Conservation (phyloP, 345 rosid genomes). For the Aegle marmelos region DNA sequence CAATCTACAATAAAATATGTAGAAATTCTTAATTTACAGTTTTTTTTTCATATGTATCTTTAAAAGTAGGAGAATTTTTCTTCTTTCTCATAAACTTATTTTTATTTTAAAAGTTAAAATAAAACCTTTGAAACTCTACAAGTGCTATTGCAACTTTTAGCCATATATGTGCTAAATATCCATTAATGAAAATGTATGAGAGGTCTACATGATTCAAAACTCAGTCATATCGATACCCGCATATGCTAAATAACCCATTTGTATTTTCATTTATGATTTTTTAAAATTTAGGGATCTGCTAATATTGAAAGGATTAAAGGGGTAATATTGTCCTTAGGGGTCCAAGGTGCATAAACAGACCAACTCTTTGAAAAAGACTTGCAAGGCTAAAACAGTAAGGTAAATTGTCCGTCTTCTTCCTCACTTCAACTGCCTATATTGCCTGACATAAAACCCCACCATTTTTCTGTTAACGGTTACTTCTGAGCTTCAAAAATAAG, state of each 20-base stretch:
- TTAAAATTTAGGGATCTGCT: neutral
- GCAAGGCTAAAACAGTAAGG: slow-evolving; percentile 15
- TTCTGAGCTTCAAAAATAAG: neutral
- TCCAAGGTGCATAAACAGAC: neutral
- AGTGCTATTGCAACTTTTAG: too few relatives aligned
- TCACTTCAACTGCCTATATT: slow-evolving; percentile 2
- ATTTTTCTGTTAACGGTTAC: slow-evolving; percentile 18
- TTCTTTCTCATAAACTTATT: too few relatives aligned
- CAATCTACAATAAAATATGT: too few relatives aligned
- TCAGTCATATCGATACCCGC: neutral
- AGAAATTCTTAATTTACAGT: too few relatives aligned
- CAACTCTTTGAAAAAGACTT: neutral
- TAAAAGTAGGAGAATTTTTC: too few relatives aligned
- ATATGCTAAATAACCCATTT: too few relatives aligned
- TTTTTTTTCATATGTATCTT: too few relatives aligned
- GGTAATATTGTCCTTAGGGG: neutral
- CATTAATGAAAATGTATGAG: too few relatives aligned
- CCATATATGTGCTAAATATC: too few relatives aligned
- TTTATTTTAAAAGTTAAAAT: too few relatives aligned
- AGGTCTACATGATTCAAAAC: too few relatives aligned
- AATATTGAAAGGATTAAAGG: neutral
- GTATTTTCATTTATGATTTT: neutral
- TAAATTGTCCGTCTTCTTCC: slow-evolving; percentile 3
- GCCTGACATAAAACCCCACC: slow-evolving; percentile 1
- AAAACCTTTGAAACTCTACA: too few relatives aligned